These are phyloP conservation scores for Glycine tomentella DNA, from an alignment of 306 rosid species.

Conservation along the genomic window DNA sequence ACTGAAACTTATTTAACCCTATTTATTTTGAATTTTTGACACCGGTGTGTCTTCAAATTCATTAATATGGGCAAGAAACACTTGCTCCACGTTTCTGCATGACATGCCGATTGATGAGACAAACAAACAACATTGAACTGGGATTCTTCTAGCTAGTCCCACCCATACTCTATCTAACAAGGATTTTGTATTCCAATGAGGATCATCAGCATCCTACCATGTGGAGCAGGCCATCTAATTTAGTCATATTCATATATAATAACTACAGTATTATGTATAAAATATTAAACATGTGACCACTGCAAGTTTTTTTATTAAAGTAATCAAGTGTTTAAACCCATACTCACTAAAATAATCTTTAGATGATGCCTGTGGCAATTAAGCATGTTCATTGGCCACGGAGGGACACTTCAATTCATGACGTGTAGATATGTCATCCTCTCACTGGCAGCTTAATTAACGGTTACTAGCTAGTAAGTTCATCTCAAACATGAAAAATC, in stretches of 20 bases:
- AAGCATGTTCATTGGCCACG: slow-evolving; percentile 34
- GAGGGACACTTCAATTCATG: slow-evolving; percentile 40
- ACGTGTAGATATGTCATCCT: slow-evolving; percentile 42
- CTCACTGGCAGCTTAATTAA: not conserved
- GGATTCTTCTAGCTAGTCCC: slow-evolving; percentile 52
- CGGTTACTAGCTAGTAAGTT: too few species aligned
- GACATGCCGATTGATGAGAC: slow-evolving; percentile 41
- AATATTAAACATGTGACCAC: not conserved
- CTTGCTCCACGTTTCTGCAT: slow-evolving; percentile 62
- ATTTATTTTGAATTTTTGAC: not conserved
- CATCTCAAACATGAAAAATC: too few species aligned
- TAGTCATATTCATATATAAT: not conserved
- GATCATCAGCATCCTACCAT: slow-evolving; percentile 54
- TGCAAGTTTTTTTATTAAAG: slow-evolving; percentile 38
- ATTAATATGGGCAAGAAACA: slow-evolving; percentile 43
- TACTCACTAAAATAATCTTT: slow-evolving; percentile 6
- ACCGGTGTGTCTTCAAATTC: not conserved
- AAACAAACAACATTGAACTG: slow-evolving; percentile 57
- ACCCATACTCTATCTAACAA: slow-evolving; percentile 41
- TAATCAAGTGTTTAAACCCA: slow-evolving; percentile 31
- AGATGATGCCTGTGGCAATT: not conserved
- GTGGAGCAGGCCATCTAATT: slow-evolving; percentile 53
- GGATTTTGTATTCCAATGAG: slow-evolving; percentile 49
- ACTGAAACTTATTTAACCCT: too few species aligned
- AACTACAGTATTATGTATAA: not conserved